Conservation (phyloP, 1,139 yeast genomes). For the Blastobotrys indianensis region DNA sequence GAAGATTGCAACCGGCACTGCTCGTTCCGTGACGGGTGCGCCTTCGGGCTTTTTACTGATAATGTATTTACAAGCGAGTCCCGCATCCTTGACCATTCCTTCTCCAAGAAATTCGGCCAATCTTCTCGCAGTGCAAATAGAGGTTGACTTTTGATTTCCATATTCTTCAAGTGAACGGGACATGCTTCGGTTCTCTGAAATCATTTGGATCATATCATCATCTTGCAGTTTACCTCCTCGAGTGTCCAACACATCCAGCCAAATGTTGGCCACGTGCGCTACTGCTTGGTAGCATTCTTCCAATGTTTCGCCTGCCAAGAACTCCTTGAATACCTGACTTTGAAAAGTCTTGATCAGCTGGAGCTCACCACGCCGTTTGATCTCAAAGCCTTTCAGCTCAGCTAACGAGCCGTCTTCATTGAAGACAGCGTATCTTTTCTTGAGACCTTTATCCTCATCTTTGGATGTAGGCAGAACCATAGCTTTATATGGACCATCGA, state of each 20-base stretch:
- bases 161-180: constrained; percentile 86
- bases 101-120: constrained; percentile 95
- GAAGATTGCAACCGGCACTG: constrained; percentile 93
- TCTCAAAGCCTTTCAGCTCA: constrained; percentile 93
- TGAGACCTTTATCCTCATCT: constrained; percentile 95
- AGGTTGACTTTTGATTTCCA: constrained; percentile 85
- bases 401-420: constrained; percentile 92
- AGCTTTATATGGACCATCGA: constrained; percentile 97
- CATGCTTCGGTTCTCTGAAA: constrained; percentile 97
- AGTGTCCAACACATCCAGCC: constrained; percentile 90
- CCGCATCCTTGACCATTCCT: constrained; percentile 95
- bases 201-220: constrained; percentile 86
- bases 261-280: constrained; percentile 87
- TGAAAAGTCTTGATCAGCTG: constrained; percentile 92
- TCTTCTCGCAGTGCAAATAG: constrained; percentile 90
- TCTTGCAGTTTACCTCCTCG: constrained; percentile 86
- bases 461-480: constrained; percentile 96
- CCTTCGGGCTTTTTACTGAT: constrained; percentile 78
- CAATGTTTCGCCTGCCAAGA: constrained; percentile 75
- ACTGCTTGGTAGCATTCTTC: constrained; percentile 83
- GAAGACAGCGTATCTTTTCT: constrained; percentile 95
- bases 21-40: constrained; percentile 93
- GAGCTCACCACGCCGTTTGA: constrained; percentile 94
- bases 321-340: constrained; percentile 85
- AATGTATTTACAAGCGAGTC: constrained; percentile 91